phyloP scores from a whole-genome alignment of 2,329 filamentous ascomycete genomes.

The Microsporum canis region DNA sequence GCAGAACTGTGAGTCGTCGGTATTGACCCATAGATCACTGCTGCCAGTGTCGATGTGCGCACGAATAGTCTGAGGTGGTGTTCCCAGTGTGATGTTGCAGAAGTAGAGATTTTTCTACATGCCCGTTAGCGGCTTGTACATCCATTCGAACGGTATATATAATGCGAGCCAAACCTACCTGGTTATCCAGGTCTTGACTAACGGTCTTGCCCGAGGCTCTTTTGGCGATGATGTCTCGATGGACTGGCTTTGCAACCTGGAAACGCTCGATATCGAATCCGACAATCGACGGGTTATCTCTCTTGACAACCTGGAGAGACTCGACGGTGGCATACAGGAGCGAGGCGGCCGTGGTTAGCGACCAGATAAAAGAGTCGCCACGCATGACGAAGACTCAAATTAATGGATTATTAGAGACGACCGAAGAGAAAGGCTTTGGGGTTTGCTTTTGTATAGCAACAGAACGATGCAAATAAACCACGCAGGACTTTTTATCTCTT shows the following conservation, averaged over 20 bases:
- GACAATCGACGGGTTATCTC: slow-evolving; percentile 37
- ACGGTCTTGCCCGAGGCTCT: slow-evolving; percentile 30
- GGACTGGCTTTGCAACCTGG: slow-evolving; percentile 35
- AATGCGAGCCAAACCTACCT: slow-evolving; percentile 25
- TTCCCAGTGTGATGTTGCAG: slow-evolving; percentile 47
- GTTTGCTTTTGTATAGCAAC: neutral
- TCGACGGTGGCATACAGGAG: slow-evolving; percentile 2
- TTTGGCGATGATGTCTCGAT: slow-evolving; percentile 38
- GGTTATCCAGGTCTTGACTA: slow-evolving; percentile 42
- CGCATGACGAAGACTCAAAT: neutral
- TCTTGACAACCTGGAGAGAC: slow-evolving; percentile 23
- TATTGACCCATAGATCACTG: slow-evolving; percentile 57
- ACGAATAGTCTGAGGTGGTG: slow-evolving; percentile 44
- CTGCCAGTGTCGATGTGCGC: slow-evolving; percentile 53
- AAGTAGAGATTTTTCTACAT: slow-evolving; percentile 45
- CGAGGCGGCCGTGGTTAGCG: neutral
- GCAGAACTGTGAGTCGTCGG: slow-evolving; percentile 51
- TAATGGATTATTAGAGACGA: neutral
- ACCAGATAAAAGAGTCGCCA: neutral
- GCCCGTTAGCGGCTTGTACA: neutral
- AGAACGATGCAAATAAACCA: neutral
- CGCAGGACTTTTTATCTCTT: neutral
- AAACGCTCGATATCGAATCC: slow-evolving; percentile 42
- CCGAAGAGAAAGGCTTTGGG: neutral
- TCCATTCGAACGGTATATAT: neutral